phyloP scores from a whole-genome alignment of 371 early-diverging fungal genomes.

The Mucor piriformis region DNA sequence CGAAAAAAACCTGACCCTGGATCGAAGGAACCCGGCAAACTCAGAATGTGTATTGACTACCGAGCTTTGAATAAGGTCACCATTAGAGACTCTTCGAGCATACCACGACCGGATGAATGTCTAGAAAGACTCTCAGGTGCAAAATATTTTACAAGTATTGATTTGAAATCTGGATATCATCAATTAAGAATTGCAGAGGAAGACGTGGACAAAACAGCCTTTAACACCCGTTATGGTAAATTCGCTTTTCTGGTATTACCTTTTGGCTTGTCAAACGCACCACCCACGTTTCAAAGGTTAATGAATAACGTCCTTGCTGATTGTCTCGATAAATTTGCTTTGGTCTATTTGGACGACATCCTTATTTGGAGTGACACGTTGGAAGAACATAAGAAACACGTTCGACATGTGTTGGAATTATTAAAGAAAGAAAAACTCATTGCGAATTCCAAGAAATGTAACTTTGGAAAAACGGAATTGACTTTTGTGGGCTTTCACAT shows the following conservation, averaged over 20 bases:
- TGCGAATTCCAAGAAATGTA: constrained; percentile 56
- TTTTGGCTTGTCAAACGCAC: constrained; percentile 52
- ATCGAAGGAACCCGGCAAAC: constrained; percentile 55
- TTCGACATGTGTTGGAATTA: constrained; percentile 33
- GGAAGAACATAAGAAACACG: constrained; percentile 50
- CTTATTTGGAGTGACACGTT: constrained; percentile 52
- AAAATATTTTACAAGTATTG: constrained; percentile 49
- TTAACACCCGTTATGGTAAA: constrained; percentile 40
- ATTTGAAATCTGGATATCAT: constrained; percentile 48
- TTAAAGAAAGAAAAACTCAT: constrained; percentile 38
- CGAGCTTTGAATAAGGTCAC: constrained; percentile 51
- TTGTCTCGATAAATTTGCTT: constrained; percentile 34
- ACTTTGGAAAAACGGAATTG: constrained; percentile 37
- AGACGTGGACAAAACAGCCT: constrained; percentile 37
- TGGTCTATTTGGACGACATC: constrained; percentile 64
- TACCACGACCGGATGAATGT: constrained; percentile 53
- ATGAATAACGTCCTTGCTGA: constrained; percentile 42
- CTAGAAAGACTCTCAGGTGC: constrained; percentile 41
- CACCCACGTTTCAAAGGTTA: constrained; percentile 44
- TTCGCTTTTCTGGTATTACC: constrained; percentile 50
- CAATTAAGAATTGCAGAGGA: constrained; percentile 31
- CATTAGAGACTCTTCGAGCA: constrained; percentile 36
- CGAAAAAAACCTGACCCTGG: constrained; percentile 28
- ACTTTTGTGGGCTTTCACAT: constrained; percentile 51
- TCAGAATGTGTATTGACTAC: constrained; percentile 46